A percentile compares a stretch with the other conserved stretches of the same genome.
Conservation (phyloP, 2,329 filamentous ascomycete genomes). For the Helminthosporium solani region DNA sequence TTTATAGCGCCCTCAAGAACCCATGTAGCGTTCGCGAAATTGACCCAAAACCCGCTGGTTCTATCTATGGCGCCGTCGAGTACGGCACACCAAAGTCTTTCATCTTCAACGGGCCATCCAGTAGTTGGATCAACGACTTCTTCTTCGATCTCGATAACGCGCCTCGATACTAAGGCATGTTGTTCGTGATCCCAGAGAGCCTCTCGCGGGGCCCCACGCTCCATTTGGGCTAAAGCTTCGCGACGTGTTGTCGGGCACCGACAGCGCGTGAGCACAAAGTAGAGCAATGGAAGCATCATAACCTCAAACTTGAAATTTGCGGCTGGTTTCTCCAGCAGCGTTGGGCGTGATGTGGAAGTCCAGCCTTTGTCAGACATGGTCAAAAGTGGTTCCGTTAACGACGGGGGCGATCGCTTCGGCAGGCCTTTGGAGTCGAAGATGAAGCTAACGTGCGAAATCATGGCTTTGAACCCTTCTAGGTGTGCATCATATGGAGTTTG, state of each 20-base stretch:
- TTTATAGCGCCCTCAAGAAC: neutral
- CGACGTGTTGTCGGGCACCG: slow-evolving; percentile 22
- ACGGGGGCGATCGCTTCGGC: neutral
- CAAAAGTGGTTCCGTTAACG: neutral
- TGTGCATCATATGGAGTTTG: slow-evolving; percentile 4
- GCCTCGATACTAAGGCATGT: slow-evolving; percentile 14
- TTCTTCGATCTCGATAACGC: slow-evolving; percentile 26
- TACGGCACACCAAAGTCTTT: slow-evolving; percentile 16
- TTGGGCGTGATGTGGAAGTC: neutral
- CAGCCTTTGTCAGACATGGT: neutral
- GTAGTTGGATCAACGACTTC: slow-evolving; percentile 16
- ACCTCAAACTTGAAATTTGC: slow-evolving; percentile 17
- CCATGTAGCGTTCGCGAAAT: slow-evolving; percentile 5
- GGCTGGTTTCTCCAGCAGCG: neutral
- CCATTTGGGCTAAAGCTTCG: slow-evolving; percentile 16
- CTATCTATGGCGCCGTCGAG: slow-evolving; percentile 20
- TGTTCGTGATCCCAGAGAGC: slow-evolving; percentile 22
- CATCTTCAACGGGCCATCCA: slow-evolving; percentile 18
- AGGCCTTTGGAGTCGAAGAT: slow-evolving; percentile 11
- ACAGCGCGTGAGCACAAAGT: slow-evolving; percentile 14
- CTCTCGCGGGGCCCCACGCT: slow-evolving; percentile 16
- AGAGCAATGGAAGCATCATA: slow-evolving; percentile 11
- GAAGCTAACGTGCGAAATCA: slow-evolving; percentile 8
- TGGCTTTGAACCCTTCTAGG: slow-evolving; percentile 1
- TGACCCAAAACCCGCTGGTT: slow-evolving; percentile 17